Conservation (phyloP, 441 rosid species). For the Metrosideros polymorpha region DNA sequence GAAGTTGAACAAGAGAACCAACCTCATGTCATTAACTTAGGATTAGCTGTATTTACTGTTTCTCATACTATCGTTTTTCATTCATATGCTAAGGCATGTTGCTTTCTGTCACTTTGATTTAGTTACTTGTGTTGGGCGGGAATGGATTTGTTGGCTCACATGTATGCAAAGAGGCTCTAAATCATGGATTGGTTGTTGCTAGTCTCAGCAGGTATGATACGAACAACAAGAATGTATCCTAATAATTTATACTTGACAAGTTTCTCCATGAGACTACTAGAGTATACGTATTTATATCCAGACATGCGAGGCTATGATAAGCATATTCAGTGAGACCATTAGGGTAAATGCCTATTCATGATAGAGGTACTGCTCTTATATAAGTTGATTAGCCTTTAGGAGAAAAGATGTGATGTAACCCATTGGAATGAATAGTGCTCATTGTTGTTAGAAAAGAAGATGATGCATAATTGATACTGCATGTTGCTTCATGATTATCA, state of each 20-base stretch:
- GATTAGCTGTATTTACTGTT: not conserved
- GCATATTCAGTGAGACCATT: not conserved
- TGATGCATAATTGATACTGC: not conserved
- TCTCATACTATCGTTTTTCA: not conserved
- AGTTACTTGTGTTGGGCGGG: conserved; percentile 96
- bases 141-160: conserved; percentile 96
- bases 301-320: not conserved
- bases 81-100: not conserved
- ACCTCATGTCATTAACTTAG: not conserved
- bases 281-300: not conserved
- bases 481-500: not conserved
- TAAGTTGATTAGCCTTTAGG: not conserved
- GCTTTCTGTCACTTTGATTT: conserved; percentile 13
- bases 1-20: not conserved
- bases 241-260: not conserved
- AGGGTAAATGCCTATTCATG: not conserved
- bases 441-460: not conserved
- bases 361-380: not conserved
- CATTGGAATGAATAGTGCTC: not conserved
- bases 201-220: conserved; percentile 83
- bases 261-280: not conserved
- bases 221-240: not conserved
- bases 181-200: conserved; percentile 62
- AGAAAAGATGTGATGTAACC: not conserved
- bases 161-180: conserved; percentile 75